Evolutionary conservation across 352 stramenopile species (phyloP).

Genomic region (Thraustochytrium sp.): DNA sequence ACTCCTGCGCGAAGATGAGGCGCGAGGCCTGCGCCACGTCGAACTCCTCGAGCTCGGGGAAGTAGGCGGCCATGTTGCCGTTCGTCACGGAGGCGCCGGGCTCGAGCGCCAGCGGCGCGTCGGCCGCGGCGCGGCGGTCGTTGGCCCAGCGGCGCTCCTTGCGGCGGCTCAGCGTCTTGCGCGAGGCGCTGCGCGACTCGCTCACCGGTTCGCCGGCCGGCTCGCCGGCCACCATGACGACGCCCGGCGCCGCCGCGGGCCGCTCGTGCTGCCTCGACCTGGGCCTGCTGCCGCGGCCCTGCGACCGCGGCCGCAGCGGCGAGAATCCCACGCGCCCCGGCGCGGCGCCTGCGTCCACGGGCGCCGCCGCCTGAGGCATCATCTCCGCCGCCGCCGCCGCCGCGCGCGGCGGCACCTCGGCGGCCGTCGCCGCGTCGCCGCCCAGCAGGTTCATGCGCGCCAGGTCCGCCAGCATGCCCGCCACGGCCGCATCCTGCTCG

Average conservation of each 20-base stretch:
- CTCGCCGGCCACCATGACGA: background rate
- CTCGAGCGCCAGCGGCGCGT: background rate
- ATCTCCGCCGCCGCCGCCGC: no score
- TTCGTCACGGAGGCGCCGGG: background rate
- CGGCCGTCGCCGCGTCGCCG: no score
- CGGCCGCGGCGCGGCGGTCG: background rate
- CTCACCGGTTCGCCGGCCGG: background rate
- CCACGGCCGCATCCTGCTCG: no score
- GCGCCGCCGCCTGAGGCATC: no score
- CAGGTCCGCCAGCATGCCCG: no score
- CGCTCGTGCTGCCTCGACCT: background rate
- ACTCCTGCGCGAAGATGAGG: constrained; percentile 26
- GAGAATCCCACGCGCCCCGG: background rate
- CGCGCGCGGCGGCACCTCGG: no score
- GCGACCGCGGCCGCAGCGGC: background rate
- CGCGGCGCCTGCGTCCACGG: background rate
- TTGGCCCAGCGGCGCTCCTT: constrained; percentile 37
- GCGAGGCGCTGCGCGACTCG: background rate
- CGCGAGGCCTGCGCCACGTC: background rate
- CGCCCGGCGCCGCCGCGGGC: background rate
- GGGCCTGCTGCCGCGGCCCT: background rate
- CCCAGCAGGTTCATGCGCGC: no score
- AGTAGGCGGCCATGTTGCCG: constrained; percentile 13
- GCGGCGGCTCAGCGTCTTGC: background rate
- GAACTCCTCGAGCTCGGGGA: background rate